phyloP scores from a whole-genome alignment of 345 rosid species.

The Combretum micranthum region DNA sequence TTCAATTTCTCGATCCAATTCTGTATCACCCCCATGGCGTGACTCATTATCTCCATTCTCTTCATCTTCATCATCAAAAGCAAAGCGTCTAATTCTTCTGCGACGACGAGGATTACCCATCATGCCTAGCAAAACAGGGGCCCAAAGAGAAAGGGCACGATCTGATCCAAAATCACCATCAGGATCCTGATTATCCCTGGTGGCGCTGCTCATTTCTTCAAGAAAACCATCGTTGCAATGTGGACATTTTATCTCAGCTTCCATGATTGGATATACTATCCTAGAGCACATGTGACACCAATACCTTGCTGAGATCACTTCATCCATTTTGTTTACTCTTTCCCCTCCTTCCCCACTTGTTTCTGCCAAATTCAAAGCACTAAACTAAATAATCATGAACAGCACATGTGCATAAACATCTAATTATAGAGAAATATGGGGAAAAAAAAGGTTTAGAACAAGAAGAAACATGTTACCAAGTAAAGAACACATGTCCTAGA shows the following conservation, averaged over 20 bases:
- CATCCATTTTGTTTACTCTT: constrained; percentile 24
- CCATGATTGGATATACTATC: constrained; percentile 59
- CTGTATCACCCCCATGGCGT: constrained; percentile 39
- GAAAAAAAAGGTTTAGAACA: too few relatives aligned
- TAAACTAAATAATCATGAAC: background rate
- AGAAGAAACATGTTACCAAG: too few relatives aligned
- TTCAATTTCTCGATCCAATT: constrained; percentile 62
- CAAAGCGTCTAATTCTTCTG: constrained; percentile 51
- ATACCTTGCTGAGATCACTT: constrained; percentile 33
- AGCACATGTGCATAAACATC: background rate
- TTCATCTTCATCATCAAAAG: constrained; percentile 42
- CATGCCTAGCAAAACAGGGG: constrained; percentile 81
- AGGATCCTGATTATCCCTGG: constrained; percentile 21
- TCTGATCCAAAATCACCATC: constrained; percentile 67
- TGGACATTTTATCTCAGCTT: constrained; percentile 76
- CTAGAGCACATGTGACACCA: constrained; percentile 68
- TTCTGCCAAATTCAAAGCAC: constrained; percentile 3
- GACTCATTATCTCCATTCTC: constrained; percentile 12
- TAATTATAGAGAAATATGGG: background rate
- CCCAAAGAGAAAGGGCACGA: constrained; percentile 81
- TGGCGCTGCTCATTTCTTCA: constrained; percentile 31
- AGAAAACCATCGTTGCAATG: constrained; percentile 54
- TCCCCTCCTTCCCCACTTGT: background rate
- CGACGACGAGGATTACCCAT: constrained; percentile 55
- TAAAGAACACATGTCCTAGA: too few relatives aligned